These are phyloP conservation scores for Chrysoporthe austroafricana DNA, from an alignment of 2,329 filamentous ascomycete genomes.

Conservation along the genomic window DNA sequence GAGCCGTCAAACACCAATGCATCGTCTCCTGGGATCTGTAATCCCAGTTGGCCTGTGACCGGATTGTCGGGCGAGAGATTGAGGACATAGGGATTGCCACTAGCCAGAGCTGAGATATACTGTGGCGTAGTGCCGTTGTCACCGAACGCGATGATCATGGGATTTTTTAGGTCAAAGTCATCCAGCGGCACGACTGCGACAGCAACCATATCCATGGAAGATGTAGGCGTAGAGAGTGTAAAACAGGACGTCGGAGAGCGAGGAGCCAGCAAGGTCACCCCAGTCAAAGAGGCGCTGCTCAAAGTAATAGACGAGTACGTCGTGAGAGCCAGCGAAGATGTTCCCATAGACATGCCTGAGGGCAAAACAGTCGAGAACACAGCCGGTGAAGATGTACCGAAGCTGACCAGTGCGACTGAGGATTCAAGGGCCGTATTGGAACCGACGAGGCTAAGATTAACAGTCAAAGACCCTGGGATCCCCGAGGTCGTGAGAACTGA, in stretches of 20 bases:
- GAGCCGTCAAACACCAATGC: conserved; percentile 32
- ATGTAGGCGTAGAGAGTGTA: conserved; percentile 30
- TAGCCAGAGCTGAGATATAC: conserved; percentile 31
- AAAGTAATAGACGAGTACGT: conserved; percentile 24
- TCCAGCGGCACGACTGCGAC: conserved; percentile 27
- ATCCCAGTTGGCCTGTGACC: conserved; percentile 28
- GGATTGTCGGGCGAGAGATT: conserved; percentile 31
- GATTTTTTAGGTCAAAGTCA: conserved; percentile 25
- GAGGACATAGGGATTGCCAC: conserved; percentile 30
- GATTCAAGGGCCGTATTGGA: conserved; percentile 17
- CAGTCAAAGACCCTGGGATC: conserved; percentile 20
- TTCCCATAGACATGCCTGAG: conserved; percentile 17
- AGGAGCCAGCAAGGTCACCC: conserved; percentile 31
- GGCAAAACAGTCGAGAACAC: conserved; percentile 23
- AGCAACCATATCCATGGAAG: conserved; percentile 31
- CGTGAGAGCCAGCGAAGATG: conserved; percentile 20
- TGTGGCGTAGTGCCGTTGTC: conserved; percentile 33
- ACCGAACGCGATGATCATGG: conserved; percentile 32
- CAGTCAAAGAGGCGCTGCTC: conserved; percentile 28
- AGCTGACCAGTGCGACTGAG: conserved; percentile 25
- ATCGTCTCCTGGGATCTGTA: conserved; percentile 28
- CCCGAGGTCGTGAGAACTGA: conserved; percentile 27
- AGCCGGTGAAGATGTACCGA: conserved; percentile 26
- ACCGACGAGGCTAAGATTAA: conserved; percentile 19
- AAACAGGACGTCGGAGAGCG: conserved; percentile 34